Base-by-base conservation (phyloP, 2,329 filamentous ascomycete genomes). In the Sphaerostilbella broomeana region DNA sequence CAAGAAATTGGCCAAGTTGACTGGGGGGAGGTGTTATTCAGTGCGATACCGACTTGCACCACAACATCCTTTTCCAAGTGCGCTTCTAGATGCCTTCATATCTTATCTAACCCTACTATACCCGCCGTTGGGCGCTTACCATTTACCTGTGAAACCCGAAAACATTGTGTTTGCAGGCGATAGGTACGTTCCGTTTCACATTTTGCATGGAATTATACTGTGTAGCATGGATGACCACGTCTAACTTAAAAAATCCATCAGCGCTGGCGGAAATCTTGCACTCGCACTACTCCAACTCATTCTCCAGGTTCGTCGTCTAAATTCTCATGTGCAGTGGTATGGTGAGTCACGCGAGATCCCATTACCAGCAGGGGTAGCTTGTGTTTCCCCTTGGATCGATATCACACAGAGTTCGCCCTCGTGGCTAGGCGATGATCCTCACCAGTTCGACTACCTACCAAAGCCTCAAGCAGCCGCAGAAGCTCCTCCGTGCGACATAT, bases 41-140 rank as follows among this genome's bases (percentile, higher is more conserved):
- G 78, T 89, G 5, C 73, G 83, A 4, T 90, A 90, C 60, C 72
- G 86, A 5, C 71, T 92, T 3, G 76, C 83, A 10, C 86, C 86
- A 0, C 81, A 88, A 55, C 63, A 81, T 44, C 75, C 84, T 0
- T 92, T 92, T 55, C 86, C 86, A 0, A 69, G 81, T 0, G 83
- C 84, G 2, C 60, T 92, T 6, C 63, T 90, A 29, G 86, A 92
- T 54, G 82, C 75, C 2, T 61, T 90, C 8, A 68, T 81, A 21
- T 78, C 82, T 0, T 92, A 90, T 53, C 68, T 92, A 24, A 75
- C 75, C 1, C 68, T 89, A 6, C 67, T 92, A 2, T 81, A 86
- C 51, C 86, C 86, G 10, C 81, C 82, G 0, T 67, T 75, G 0
- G 81, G 72, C 13, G 73, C 84, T 0, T 72, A 78, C 30, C 85